Evolutionary conservation across 176 grass and related monocot genomes (phyloP), one percentile per base, ranked within the genome.

Genomic region (Rhynchospora breviuscula): DNA sequence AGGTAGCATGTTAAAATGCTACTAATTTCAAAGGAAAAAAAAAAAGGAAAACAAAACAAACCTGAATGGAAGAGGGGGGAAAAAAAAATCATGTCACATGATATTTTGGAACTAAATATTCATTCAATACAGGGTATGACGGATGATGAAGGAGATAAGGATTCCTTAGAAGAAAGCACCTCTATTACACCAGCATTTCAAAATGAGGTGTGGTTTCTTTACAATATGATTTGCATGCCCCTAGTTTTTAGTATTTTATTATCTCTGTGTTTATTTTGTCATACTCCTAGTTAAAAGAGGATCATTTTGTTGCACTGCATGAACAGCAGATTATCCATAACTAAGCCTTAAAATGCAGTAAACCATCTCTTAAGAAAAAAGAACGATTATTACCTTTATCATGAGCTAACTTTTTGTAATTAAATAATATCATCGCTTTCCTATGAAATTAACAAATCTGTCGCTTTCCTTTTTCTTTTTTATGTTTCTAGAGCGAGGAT

Each of bases 111-210:
- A 45, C 78, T 10, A 88, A 7, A 54, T 84, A 10, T 13, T 59
- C 63, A 86, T 67, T 78, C 66, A 85, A 88, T 88, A 80, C 60
- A 98, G 96, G 92, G 91, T 35, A 90, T 98, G 31, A 87, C 88
- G 57, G 89, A 81, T 25, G 84, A 87, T 23, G 87, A 90, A 40
- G 89, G 88, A 87, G 23, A 80, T 79, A 78, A 57, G 45, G 89
- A 91, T 72, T 75, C 9, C 40, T 94, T 87, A 81, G 81, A 79
- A 51, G 86, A 86, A 76, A 76, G 6, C 21, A 76, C 6, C 26
- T 54, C 48, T 76, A 76, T 46, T 53, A 76, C 72, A 7, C 53
- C 22, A 8, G 22, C 11, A 52, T 22, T 76, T 76, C 72, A 31
- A 22, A 76, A 52, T 75, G 46, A 76, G 72, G 72, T 76, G 47